These are phyloP conservation scores for Herpetomonas samuelpessoai DNA, from an alignment of 208 protist species.

Conservation along the genomic window DNA sequence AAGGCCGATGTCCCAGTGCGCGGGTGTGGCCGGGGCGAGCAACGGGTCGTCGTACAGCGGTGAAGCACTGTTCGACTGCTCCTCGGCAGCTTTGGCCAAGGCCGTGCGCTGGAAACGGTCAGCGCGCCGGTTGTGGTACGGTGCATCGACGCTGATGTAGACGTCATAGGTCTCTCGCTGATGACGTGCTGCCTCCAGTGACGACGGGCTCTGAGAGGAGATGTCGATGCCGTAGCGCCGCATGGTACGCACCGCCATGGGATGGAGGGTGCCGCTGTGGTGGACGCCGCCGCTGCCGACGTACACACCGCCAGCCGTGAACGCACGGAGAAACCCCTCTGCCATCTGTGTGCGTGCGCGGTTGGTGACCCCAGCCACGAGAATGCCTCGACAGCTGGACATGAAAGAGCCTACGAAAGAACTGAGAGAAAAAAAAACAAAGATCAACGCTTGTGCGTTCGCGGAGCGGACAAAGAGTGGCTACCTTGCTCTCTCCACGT, in stretches of 20 bases:
- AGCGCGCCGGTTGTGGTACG: conserved; percentile 33
- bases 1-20: conserved; percentile 66
- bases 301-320: conserved; percentile 54
- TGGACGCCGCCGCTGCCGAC: conserved; percentile 69
- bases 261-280: conserved; percentile 52
- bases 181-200: conserved; percentile 48
- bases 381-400: conserved; percentile 70
- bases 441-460: too few species aligned
- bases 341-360: conserved; percentile 82
- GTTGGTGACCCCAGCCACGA: conserved; percentile 76
- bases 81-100: background rate
- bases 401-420: too few species aligned
- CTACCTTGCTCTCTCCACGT: too few species aligned
- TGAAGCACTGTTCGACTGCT: conserved; percentile 3
- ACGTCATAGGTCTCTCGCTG: conserved; percentile 82
- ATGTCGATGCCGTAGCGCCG: conserved; percentile 52
- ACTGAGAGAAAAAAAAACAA: too few species aligned
- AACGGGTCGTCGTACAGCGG: conserved; percentile 25
- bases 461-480: too few species aligned
- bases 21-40: conserved; percentile 52
- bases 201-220: conserved; percentile 38
- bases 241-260: conserved; percentile 60
- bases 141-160: conserved; percentile 74
- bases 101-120: conserved; percentile 39
- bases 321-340: conserved; percentile 60